phyloP scores from a whole-genome alignment of 75 land plant species.

The Selaginella tamariscina region DNA sequence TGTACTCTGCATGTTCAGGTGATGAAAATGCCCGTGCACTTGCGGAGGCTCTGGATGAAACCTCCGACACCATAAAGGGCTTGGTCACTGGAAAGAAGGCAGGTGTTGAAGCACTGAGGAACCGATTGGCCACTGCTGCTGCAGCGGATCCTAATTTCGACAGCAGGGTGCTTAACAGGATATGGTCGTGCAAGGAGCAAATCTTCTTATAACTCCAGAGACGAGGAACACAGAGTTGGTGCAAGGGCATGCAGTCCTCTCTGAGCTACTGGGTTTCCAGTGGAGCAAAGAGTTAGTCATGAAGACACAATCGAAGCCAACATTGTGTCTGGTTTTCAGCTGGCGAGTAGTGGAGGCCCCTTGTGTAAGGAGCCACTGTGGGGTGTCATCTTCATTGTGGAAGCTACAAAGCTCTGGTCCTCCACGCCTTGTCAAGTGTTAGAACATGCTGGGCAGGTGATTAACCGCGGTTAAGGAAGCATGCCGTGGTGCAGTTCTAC shows the following conservation, averaged over 20 bases:
- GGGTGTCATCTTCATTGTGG: constrained; percentile 69
- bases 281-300: too few species aligned
- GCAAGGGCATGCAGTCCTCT: too few species aligned
- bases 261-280: too few species aligned
- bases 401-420: too few species aligned
- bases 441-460: constrained; percentile 28
- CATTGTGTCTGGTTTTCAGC: constrained; percentile 70
- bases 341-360: constrained; percentile 82
- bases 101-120: constrained; percentile 36
- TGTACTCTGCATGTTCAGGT: constrained; percentile 56
- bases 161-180: constrained; percentile 45
- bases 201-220: constrained; percentile 50
- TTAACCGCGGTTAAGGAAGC: constrained; percentile 78
- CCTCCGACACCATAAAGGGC: too few species aligned
- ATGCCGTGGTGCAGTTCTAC: constrained; percentile 62
- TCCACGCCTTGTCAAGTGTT: too few species aligned
- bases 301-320: constrained; percentile 56
- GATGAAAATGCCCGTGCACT: constrained; percentile 40
- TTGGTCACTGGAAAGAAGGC: too few species aligned
- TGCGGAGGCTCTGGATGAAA: too few species aligned
- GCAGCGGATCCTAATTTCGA: constrained; percentile 27
- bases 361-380: constrained; percentile 92
- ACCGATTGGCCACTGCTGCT: constrained; percentile 49
- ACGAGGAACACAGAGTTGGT: too few species aligned
- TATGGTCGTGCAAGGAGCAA: constrained; percentile 86